Conservation (phyloP, 768 basidiomycete genomes). For the Tricholoma flavovirens region DNA sequence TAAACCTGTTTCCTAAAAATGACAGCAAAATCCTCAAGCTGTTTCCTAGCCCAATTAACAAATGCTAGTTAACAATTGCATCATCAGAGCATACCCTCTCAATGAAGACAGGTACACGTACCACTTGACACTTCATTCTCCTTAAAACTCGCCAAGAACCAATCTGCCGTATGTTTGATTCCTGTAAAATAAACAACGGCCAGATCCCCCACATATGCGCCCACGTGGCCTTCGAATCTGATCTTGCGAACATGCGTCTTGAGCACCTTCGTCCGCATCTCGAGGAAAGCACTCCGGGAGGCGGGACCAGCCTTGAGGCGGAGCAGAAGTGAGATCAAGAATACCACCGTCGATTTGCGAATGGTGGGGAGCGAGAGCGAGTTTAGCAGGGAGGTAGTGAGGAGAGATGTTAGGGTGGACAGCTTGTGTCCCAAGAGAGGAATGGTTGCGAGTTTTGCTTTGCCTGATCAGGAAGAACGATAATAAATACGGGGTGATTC, state of each 20-base stretch:
- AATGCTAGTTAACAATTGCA: constrained; percentile 53
- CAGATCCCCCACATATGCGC: constrained; percentile 80
- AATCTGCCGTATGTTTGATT: constrained; percentile 96
- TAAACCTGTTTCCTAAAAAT: constrained; percentile 92
- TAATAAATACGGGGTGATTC: neutral
- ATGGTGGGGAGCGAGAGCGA: constrained; percentile 72
- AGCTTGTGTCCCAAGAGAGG: constrained; percentile 57
- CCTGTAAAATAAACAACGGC: constrained; percentile 88
- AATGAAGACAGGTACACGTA: constrained; percentile 33
- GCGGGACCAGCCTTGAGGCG: constrained; percentile 72
- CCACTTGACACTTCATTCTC: constrained; percentile 93
- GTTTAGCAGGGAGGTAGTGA: constrained; percentile 65
- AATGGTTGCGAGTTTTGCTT: constrained; percentile 51
- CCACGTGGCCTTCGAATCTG: constrained; percentile 83
- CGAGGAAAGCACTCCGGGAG: constrained; percentile 79
- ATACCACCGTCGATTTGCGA: constrained; percentile 69
- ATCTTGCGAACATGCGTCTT: constrained; percentile 79
- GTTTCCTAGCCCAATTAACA: constrained; percentile 88
- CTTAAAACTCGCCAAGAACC: constrained; percentile 94
- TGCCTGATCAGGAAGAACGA: constrained; percentile 34
- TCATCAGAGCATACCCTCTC: neutral
- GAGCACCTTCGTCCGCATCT: constrained; percentile 71
- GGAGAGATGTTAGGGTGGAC: constrained; percentile 54
- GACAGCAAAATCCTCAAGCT: constrained; percentile 76
- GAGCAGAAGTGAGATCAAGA: constrained; percentile 64